Percentiles rank a stretch among this genome's conserved stretches.
These are phyloP conservation scores for Camelina laxa DNA, from an alignment of 345 rosid genomes.

Conservation along the genomic window DNA sequence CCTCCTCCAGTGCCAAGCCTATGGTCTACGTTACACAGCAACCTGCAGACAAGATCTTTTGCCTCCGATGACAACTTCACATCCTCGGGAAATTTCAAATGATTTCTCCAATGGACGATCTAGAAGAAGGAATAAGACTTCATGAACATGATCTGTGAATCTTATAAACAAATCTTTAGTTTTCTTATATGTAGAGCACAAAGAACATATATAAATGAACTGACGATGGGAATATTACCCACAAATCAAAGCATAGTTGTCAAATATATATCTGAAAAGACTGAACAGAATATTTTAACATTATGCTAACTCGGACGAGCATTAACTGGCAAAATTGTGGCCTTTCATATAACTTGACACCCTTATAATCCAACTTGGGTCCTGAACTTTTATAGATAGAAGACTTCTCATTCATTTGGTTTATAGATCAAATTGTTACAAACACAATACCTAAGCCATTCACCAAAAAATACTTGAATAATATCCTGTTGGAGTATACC, in stretches of 20 bases:
- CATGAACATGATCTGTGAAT: slow-evolving; percentile 27
- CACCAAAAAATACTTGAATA: not conserved
- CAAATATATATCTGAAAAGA: slow-evolving; percentile 5
- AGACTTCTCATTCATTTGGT: not conserved
- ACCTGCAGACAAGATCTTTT: slow-evolving; percentile 84
- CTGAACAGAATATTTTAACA: slow-evolving; percentile 1
- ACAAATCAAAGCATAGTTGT: slow-evolving; percentile 7
- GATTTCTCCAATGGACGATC: slow-evolving; percentile 96
- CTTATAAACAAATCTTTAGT: slow-evolving; percentile 20
- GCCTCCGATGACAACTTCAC: slow-evolving; percentile 69
- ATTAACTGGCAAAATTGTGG: slow-evolving; percentile 1
- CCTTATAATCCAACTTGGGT: not conserved
- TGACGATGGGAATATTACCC: not conserved
- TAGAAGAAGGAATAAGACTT: slow-evolving; percentile 44
- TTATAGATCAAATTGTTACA: not conserved
- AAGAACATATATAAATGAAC: not conserved
- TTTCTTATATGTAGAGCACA: not conserved
- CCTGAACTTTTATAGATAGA: not conserved
- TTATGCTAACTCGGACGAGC: slow-evolving; percentile 1
- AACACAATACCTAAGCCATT: not conserved
- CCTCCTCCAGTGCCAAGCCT: slow-evolving; percentile 91
- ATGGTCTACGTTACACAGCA: slow-evolving; percentile 88
- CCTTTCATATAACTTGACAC: not conserved
- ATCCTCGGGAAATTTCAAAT: slow-evolving; percentile 87
- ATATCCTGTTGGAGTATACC: not conserved